These are phyloP conservation scores for Vickermania ingenoplastis DNA, from an alignment of 208 protist species.

Conservation along the genomic window DNA sequence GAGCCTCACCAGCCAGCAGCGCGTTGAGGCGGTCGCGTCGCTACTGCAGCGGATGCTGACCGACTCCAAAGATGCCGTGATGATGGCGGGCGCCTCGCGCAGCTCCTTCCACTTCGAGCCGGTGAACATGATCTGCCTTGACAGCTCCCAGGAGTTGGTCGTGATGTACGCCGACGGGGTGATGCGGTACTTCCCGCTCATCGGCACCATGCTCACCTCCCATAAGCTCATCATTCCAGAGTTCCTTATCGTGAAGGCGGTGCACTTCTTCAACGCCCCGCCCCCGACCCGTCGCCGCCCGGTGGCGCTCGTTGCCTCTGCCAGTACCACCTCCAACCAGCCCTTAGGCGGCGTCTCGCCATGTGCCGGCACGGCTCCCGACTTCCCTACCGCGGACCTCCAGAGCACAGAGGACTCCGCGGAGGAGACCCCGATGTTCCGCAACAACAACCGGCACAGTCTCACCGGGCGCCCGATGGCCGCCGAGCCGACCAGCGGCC, in stretches of 20 bases:
- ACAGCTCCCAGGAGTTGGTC: constrained; percentile 47
- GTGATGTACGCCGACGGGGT: constrained; percentile 68
- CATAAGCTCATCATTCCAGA: constrained; percentile 58
- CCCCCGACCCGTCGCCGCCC: neutral
- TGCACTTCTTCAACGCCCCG: constrained; percentile 19
- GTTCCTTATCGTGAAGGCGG: constrained; percentile 38
- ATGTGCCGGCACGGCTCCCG: neutral
- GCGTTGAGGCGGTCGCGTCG: constrained; percentile 35
- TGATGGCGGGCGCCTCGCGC: neutral
- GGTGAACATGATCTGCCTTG: constrained; percentile 41
- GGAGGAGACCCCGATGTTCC: neutral
- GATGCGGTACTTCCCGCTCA: constrained; percentile 50
- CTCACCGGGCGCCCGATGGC: neutral
- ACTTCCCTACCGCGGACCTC: neutral
- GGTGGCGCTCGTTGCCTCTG: neutral
- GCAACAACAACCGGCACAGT: neutral
- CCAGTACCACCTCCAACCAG: too few species aligned
- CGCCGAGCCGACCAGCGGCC: neutral
- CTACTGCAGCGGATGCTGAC: constrained; percentile 44
- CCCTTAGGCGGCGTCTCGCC: neutral
- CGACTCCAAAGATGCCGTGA: constrained; percentile 1
- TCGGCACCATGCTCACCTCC: constrained; percentile 38
- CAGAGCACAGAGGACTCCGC: neutral
- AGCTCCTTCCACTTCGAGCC: constrained; percentile 40
- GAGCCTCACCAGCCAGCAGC: constrained; percentile 3